phyloP scores from a whole-genome alignment of 2,329 filamentous ascomycete species.

The Pseudohalonectria lignicola region DNA sequence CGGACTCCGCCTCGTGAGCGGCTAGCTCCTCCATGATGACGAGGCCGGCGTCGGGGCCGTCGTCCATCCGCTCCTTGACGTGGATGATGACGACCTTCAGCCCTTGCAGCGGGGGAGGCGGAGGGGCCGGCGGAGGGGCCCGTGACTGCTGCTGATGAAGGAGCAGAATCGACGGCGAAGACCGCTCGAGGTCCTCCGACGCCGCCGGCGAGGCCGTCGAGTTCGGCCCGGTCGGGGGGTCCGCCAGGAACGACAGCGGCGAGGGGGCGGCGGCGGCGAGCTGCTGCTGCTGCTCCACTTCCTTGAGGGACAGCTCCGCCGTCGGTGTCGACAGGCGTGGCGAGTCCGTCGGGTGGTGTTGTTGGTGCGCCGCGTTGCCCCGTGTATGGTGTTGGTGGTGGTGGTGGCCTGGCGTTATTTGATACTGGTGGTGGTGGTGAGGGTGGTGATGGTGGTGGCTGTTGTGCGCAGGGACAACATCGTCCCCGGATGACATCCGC shows the following conservation, averaged over 20 bases:
- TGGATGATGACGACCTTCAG: slow-evolving; percentile 84
- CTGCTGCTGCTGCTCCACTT: slow-evolving; percentile 10
- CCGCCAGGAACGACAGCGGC: background rate
- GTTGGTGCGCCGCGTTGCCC: background rate
- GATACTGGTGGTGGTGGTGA: slow-evolving; percentile 3
- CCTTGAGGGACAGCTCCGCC: slow-evolving; percentile 30
- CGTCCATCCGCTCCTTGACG: slow-evolving; percentile 74
- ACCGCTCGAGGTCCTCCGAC: too few species aligned
- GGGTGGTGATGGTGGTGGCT: background rate
- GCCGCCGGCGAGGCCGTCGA: background rate
- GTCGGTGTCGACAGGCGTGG: slow-evolving; percentile 37
- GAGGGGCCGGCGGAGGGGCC: slow-evolving; percentile 9
- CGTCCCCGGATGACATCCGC: slow-evolving; percentile 4
- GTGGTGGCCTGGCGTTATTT: background rate
- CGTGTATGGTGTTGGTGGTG: background rate
- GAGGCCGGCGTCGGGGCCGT: slow-evolving; percentile 54
- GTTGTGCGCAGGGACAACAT: slow-evolving; percentile 5
- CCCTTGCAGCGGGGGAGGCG: slow-evolving; percentile 49
- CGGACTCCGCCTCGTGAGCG: slow-evolving; percentile 51
- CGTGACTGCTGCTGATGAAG: slow-evolving; percentile 1
- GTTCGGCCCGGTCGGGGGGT: background rate
- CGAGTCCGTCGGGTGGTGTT: slow-evolving; percentile 14
- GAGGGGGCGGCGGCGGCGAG: slow-evolving; percentile 5
- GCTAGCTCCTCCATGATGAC: slow-evolving; percentile 60
- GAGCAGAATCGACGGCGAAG: slow-evolving; percentile 1